A percentile compares a stretch with the other conserved stretches of the same genome.
These are phyloP conservation scores for Huntiella moniliformis DNA, from an alignment of 2,329 filamentous ascomycete species.

Conservation along the genomic window DNA sequence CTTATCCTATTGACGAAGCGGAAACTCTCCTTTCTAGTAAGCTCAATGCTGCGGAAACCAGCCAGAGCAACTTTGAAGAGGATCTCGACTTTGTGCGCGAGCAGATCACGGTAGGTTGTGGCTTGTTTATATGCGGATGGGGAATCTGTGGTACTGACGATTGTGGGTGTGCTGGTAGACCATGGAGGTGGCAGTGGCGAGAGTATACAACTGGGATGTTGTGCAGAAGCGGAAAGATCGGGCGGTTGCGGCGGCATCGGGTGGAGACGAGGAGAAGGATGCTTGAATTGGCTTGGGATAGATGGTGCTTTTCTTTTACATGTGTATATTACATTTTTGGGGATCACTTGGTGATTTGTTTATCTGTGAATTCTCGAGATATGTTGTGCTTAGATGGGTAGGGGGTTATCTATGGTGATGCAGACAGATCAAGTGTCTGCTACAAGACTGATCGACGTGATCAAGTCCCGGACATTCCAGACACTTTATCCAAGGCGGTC, in stretches of 20 bases:
- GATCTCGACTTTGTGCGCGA: constrained; percentile 89
- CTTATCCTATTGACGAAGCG: constrained; percentile 81
- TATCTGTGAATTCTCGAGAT: too few species aligned
- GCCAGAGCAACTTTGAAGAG: constrained; percentile 77
- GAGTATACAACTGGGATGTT: constrained; percentile 99
- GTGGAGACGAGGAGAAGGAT: constrained; percentile 22
- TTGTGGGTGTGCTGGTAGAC: constrained; percentile 36
- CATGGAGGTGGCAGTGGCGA: constrained; percentile 84
- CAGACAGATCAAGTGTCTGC: too few species aligned
- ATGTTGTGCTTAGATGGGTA: too few species aligned
- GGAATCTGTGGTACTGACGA: not conserved
- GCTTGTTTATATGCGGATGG: not conserved
- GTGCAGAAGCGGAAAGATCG: constrained; percentile 89
- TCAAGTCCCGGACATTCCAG: too few species aligned
- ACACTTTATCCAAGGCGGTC: too few species aligned
- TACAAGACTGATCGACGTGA: too few species aligned
- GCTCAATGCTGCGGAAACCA: constrained; percentile 59
- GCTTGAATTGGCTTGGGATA: not conserved
- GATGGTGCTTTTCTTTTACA: too few species aligned
- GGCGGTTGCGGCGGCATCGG: constrained; percentile 34
- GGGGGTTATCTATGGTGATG: too few species aligned
- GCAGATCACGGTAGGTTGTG: constrained; percentile 65
- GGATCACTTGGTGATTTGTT: too few species aligned
- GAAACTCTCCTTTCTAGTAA: constrained; percentile 61
- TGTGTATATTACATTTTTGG: too few species aligned